phyloP scores from a whole-genome alignment of 441 rosid genomes.

The Lepidium campestre region DNA sequence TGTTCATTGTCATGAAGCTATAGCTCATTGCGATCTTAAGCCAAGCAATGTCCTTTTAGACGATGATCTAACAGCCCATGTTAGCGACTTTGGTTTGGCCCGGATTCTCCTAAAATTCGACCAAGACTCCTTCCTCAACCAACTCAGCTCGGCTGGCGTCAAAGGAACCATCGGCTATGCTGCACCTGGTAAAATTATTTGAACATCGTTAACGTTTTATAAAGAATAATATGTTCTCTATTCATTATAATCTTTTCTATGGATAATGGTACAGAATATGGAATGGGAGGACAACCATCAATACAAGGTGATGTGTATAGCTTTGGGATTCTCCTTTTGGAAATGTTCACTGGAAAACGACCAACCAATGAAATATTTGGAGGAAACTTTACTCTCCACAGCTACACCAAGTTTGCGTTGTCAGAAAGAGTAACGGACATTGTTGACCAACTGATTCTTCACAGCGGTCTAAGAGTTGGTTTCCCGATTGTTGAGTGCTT shows the following conservation, averaged over 20 bases:
- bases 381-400: not conserved
- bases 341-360: too few species aligned
- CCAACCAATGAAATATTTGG: not conserved
- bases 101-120: not conserved
- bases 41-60: conserved; percentile 12
- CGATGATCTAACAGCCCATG: conserved; percentile 4
- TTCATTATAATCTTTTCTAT: not conserved
- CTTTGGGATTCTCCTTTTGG: too few species aligned
- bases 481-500: not conserved
- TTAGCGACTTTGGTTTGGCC: conserved; percentile 18
- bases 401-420: not conserved
- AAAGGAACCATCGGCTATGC: not conserved
- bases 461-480: too few species aligned
- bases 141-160: not conserved
- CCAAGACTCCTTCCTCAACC: not conserved
- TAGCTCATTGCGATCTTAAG: too few species aligned
- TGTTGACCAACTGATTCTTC: not conserved
- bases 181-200: conserved; percentile 17
- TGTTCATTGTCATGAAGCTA: too few species aligned
- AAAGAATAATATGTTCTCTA: not conserved
- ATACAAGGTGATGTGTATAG: not conserved
- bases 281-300: not conserved
- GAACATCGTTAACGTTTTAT: not conserved
- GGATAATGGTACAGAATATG: not conserved
- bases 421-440: not conserved